These are phyloP conservation scores for Picea sitchensis DNA, from an alignment of 75 land plant genomes.

Conservation along the genomic window DNA sequence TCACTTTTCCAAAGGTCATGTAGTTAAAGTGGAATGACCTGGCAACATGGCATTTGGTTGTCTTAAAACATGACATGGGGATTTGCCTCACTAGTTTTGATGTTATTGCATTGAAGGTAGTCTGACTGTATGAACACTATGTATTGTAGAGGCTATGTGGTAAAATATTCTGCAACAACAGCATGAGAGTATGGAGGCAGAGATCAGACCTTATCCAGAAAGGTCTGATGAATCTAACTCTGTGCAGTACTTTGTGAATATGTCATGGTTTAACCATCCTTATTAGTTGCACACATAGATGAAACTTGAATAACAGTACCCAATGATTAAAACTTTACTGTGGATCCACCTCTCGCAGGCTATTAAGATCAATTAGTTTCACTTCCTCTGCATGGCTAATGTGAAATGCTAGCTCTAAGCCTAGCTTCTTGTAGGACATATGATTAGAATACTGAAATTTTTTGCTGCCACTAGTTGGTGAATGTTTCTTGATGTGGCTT, in stretches of 20 bases:
- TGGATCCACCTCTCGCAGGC: too few relatives aligned
- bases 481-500: conserved; percentile 21
- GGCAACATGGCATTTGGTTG: too few relatives aligned
- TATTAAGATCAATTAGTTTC: too few relatives aligned
- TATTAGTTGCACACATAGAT: too few relatives aligned
- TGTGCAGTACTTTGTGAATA: conserved; percentile 64
- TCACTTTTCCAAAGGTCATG: too few relatives aligned
- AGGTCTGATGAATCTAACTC: conserved; percentile 61
- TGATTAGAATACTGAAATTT: too few relatives aligned
- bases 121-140: neutral
- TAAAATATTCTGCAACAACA: conserved; percentile 30
- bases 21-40: neutral
- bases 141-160: conserved; percentile 69
- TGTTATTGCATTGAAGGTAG: neutral
- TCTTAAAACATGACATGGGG: too few relatives aligned
- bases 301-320: too few relatives aligned
- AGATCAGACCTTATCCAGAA: conserved; percentile 51
- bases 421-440: too few relatives aligned
- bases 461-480: neutral
- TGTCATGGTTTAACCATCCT: conserved; percentile 5
- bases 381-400: too few relatives aligned
- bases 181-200: conserved; percentile 16
- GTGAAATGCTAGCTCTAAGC: too few relatives aligned
- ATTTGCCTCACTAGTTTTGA: neutral
- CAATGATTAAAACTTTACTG: too few relatives aligned